Evolutionary conservation across 805 yeast species (phyloP).

Genomic region (Jamesozyma gamospora): DNA sequence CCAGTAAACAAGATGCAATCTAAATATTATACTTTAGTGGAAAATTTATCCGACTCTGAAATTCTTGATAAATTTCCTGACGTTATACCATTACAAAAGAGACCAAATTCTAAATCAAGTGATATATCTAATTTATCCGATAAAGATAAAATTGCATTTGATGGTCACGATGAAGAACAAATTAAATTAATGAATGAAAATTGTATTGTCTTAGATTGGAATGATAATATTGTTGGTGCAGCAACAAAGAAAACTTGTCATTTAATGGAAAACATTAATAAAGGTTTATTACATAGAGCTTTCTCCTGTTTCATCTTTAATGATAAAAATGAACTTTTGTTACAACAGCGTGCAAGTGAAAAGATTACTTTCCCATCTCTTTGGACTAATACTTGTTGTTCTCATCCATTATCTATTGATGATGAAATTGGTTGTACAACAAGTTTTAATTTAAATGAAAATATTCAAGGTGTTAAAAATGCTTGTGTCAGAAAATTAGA

Average conservation of each 20-base stretch:
- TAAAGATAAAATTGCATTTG: conserved; percentile 41
- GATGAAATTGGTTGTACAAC: conserved; percentile 59
- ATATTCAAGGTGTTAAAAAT: conserved; percentile 66
- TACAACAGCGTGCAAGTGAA: conserved; percentile 94
- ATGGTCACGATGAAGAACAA: conserved; percentile 90
- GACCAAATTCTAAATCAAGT: conserved; percentile 46
- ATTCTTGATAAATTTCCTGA: conserved; percentile 52
- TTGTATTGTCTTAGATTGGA: conserved; percentile 83
- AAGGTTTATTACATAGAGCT: conserved; percentile 88
- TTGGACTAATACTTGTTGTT: conserved; percentile 99
- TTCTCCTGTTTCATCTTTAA: conserved; percentile 92
- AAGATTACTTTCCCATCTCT: conserved; percentile 92
- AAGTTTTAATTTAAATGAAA: conserved; percentile 35
- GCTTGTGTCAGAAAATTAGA: conserved; percentile 90
- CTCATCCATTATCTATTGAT: conserved; percentile 85
- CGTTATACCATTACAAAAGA: conserved; percentile 49
- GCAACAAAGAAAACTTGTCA: conserved; percentile 89
- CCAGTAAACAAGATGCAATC: conserved; percentile 6
- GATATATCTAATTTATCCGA: conserved; percentile 24
- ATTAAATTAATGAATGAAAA: conserved; percentile 92
- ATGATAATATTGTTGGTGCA: conserved; percentile 83
- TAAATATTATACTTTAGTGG: conserved; percentile 44
- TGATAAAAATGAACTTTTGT: conserved; percentile 58
- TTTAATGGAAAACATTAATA: conserved; percentile 74
- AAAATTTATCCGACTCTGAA: conserved; percentile 37